These are phyloP conservation scores for Pyricularia grisea DNA, from an alignment of 2,329 filamentous ascomycete species.

Conservation along the genomic window DNA sequence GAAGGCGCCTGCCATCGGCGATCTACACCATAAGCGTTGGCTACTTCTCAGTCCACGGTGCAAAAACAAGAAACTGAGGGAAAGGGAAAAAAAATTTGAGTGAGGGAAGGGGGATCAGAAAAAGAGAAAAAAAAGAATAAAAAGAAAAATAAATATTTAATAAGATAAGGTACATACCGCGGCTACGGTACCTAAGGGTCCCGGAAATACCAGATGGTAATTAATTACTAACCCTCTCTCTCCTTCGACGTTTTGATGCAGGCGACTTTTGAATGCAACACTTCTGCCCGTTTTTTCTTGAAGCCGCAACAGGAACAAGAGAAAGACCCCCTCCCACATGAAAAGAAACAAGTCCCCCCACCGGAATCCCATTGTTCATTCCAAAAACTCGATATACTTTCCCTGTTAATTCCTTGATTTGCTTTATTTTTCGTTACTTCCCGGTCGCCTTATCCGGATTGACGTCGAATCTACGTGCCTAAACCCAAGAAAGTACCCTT, in stretches of 20 bases:
- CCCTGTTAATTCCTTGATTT: neutral
- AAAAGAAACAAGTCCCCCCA: neutral
- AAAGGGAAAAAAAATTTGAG: neutral
- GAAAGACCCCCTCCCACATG: neutral
- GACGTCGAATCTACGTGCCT: neutral
- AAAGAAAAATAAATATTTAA: no score
- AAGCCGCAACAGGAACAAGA: neutral
- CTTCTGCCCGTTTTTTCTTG: neutral
- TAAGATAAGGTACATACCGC: no score
- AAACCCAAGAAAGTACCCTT: neutral
- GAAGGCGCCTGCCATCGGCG: neutral
- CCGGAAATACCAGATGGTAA: neutral
- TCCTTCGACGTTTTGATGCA: neutral
- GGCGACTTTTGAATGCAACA: neutral
- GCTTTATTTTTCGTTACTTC: neutral
- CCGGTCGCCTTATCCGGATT: neutral
- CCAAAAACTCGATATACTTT: neutral
- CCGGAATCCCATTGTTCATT: neutral
- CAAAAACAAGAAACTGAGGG: neutral
- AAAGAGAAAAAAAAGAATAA: neutral
- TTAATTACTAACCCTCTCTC: neutral
- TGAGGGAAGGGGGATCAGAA: neutral
- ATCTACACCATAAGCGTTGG: neutral
- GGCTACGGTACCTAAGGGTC: neutral
- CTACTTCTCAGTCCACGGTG: neutral